phyloP scores from a whole-genome alignment of 2,329 filamentous ascomycete genomes.

The Aspergillus quadrilineatus region DNA sequence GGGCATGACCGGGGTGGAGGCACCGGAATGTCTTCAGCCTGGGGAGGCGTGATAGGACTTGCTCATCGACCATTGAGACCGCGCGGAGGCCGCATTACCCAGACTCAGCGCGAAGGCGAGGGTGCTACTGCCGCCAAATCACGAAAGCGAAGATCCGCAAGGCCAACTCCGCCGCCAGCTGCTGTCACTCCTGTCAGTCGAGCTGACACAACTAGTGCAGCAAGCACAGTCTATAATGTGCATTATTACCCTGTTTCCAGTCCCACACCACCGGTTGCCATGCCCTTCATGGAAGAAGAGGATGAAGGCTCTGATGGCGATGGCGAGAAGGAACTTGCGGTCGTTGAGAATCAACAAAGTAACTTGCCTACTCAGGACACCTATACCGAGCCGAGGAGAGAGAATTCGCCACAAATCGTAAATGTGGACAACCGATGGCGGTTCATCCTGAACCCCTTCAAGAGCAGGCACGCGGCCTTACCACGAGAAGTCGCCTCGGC shows the following conservation, averaged over 20 bases:
- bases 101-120: slow-evolving; percentile 15
- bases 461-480: slow-evolving; percentile 56
- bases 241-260: slow-evolving; percentile 58
- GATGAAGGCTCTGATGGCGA: slow-evolving; percentile 26
- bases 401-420: slow-evolving; percentile 35
- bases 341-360: slow-evolving; percentile 14
- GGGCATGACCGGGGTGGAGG: slow-evolving; percentile 42
- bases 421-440: slow-evolving; percentile 47
- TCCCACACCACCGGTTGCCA: slow-evolving; percentile 44
- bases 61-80: slow-evolving; percentile 38
- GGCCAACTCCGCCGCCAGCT: slow-evolving; percentile 47
- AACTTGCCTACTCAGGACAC: slow-evolving; percentile 18
- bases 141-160: slow-evolving; percentile 20
- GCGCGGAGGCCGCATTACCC: slow-evolving; percentile 29
- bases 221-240: slow-evolving; percentile 64
- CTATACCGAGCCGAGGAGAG: slow-evolving; percentile 24
- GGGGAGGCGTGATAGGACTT: slow-evolving; percentile 40
- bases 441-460: slow-evolving; percentile 57
- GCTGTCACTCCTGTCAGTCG: slow-evolving; percentile 59
- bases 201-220: slow-evolving; percentile 61
- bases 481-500: slow-evolving; percentile 61
- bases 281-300: slow-evolving; percentile 36
- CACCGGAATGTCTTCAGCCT: slow-evolving; percentile 37
- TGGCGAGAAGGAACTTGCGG: slow-evolving; percentile 25
- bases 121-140: slow-evolving; percentile 16